Conservation (phyloP, 441 rosid species). For the Metrosideros polymorpha region DNA sequence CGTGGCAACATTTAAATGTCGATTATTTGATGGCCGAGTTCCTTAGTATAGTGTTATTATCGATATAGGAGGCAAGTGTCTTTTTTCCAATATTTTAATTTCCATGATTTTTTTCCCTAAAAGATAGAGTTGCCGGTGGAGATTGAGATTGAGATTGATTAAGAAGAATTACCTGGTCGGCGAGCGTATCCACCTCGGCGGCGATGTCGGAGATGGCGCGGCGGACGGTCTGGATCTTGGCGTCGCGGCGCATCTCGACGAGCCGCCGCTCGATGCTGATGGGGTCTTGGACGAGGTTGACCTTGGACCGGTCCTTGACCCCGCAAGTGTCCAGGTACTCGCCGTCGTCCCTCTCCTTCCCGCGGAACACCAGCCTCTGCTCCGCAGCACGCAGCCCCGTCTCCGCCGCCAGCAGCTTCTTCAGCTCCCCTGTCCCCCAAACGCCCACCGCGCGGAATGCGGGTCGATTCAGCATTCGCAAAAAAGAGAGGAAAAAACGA, state of each 20-base stretch:
- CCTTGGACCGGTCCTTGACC: slow-evolving; percentile 45
- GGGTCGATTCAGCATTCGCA: not conserved
- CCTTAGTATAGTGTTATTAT: not conserved
- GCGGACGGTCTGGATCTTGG: slow-evolving; percentile 29
- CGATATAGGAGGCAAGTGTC: not conserved
- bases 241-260: slow-evolving; percentile 40
- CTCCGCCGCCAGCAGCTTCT: slow-evolving; percentile 37
- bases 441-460: not conserved
- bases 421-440: slow-evolving; percentile 33
- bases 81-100: not conserved
- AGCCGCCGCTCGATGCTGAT: slow-evolving; percentile 40
- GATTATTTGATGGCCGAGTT: not conserved
- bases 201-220: slow-evolving; percentile 35
- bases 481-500: not conserved
- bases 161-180: slow-evolving; percentile 25
- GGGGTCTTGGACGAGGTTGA: slow-evolving; percentile 39
- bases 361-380: slow-evolving; percentile 32
- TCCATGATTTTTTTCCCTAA: not conserved
- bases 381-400: slow-evolving; percentile 38
- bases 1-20: not conserved
- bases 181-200: slow-evolving; percentile 40
- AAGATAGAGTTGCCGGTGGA: not conserved
- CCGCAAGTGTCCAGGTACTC: slow-evolving; percentile 41
- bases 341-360: slow-evolving; percentile 38
- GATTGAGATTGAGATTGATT: no score